These are phyloP conservation scores for Candida quercuum DNA, from an alignment of 805 yeast genomes.

Conservation along the genomic window DNA sequence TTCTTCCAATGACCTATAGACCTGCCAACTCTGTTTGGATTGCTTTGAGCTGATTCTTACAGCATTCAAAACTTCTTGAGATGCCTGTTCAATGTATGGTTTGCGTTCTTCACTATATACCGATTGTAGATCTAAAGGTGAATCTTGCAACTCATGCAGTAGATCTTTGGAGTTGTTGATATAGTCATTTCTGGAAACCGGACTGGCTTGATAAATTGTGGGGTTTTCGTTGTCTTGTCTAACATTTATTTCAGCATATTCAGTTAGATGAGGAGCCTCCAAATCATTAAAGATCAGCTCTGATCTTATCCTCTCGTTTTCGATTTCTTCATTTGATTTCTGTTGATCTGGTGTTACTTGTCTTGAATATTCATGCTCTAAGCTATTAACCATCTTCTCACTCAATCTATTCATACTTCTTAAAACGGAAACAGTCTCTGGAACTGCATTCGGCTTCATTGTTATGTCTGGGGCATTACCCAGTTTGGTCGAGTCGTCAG, in stretches of 20 bases:
- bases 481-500: constrained; percentile 66
- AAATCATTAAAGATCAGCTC: constrained; percentile 49
- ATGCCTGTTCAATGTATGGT: constrained; percentile 34
- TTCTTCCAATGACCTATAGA: constrained; percentile 20
- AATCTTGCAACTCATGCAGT: constrained; percentile 11
- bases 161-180: constrained; percentile 15
- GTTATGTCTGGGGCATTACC: constrained; percentile 89
- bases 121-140: constrained; percentile 24
- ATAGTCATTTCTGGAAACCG: constrained; percentile 20
- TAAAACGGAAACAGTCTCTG: constrained; percentile 70
- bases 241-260: constrained; percentile 43
- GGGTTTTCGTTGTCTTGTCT: constrained; percentile 15
- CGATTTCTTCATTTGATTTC: constrained; percentile 32
- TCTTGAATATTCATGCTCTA: constrained; percentile 38
- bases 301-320: constrained; percentile 31
- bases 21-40: constrained; percentile 41
- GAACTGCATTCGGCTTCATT: constrained; percentile 58
- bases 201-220: constrained; percentile 8
- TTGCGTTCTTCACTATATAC: constrained; percentile 22
- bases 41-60: constrained; percentile 52
- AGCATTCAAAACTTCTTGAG: constrained; percentile 38
- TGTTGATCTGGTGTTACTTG: constrained; percentile 27
- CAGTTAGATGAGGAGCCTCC: constrained; percentile 39
- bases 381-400: constrained; percentile 66
- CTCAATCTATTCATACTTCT: constrained; percentile 87